These are phyloP conservation scores for Neonectria faginata DNA, from an alignment of 2,329 filamentous ascomycete genomes.

Conservation along the genomic window DNA sequence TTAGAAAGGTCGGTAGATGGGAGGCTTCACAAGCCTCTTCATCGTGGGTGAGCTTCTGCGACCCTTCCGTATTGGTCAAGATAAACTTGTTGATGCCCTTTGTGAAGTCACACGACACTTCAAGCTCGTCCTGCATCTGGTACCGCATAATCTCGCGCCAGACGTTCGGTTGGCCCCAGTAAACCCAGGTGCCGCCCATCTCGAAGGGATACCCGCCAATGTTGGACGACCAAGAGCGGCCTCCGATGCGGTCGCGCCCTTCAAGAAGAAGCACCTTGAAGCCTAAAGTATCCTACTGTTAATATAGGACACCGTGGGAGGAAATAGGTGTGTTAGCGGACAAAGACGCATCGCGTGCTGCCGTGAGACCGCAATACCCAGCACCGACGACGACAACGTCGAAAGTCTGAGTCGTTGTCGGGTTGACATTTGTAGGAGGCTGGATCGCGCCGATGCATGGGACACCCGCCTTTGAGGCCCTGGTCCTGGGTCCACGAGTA, in stretches of 20 bases:
- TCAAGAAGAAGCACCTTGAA: constrained; percentile 58
- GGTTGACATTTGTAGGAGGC: constrained; percentile 40
- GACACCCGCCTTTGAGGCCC: constrained; percentile 39
- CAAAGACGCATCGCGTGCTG: constrained; percentile 44
- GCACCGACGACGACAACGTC: constrained; percentile 49
- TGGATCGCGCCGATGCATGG: constrained; percentile 48
- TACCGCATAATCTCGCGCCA: constrained; percentile 61
- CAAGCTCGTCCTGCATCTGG: constrained; percentile 55
- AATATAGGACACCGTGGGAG: no score
- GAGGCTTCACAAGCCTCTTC: constrained; percentile 49
- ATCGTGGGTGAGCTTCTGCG: constrained; percentile 54
- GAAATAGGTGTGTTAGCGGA: constrained; percentile 37
- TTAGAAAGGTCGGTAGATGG: background rate
- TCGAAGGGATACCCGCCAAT: constrained; percentile 59
- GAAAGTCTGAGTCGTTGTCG: constrained; percentile 28
- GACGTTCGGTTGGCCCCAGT: constrained; percentile 57
- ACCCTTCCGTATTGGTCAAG: constrained; percentile 47
- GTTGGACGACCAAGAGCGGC: constrained; percentile 59
- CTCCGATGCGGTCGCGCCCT: constrained; percentile 61
- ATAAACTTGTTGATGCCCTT: constrained; percentile 57
- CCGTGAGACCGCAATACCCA: constrained; percentile 48
- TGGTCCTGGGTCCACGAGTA: background rate
- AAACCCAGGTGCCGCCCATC: constrained; percentile 63
- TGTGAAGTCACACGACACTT: constrained; percentile 55
- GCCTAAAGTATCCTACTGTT: constrained; percentile 33